These are phyloP conservation scores for Zalaria obscura DNA, from an alignment of 2,329 filamentous ascomycete genomes.

Conservation along the genomic window DNA sequence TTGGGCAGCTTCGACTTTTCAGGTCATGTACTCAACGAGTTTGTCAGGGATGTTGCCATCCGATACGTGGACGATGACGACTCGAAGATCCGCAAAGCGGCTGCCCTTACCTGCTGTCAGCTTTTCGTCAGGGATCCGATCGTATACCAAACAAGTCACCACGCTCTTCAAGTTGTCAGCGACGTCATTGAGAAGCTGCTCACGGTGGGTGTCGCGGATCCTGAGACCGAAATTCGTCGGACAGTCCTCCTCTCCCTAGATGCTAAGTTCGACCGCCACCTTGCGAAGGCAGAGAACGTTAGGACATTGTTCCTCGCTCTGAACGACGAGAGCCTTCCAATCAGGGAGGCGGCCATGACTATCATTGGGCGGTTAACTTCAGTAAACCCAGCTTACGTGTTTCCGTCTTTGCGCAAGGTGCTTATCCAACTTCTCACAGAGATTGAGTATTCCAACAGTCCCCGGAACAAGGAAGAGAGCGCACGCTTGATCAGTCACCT, in stretches of 20 bases:
- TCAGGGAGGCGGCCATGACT: constrained; percentile 85
- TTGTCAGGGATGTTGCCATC: constrained; percentile 94
- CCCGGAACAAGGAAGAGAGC: constrained; percentile 91
- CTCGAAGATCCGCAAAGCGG: constrained; percentile 81
- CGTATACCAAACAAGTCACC: constrained; percentile 92
- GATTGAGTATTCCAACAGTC: constrained; percentile 87
- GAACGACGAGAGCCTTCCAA: constrained; percentile 86
- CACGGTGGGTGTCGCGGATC: constrained; percentile 87
- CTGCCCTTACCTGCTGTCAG: constrained; percentile 92
- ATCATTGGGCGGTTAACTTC: constrained; percentile 88
- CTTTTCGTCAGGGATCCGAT: constrained; percentile 94
- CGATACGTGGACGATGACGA: constrained; percentile 97
- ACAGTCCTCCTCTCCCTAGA: constrained; percentile 85
- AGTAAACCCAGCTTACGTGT: constrained; percentile 93
- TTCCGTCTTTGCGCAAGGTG: constrained; percentile 86
- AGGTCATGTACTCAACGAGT: constrained; percentile 89
- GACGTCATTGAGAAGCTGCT: constrained; percentile 96
- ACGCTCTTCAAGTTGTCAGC: constrained; percentile 91
- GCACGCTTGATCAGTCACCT: constrained; percentile 84
- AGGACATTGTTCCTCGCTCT: constrained; percentile 88
- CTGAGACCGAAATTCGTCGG: constrained; percentile 70
- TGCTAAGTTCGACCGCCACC: constrained; percentile 83
- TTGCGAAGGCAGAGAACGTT: constrained; percentile 97
- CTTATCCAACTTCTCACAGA: constrained; percentile 93
- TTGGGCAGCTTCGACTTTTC: constrained; percentile 96